Evolutionary conservation across 2,329 filamentous ascomycete species (phyloP), one percentile per base, ranked within the genome.

Genomic region (Phyllosticta ampelicida): DNA sequence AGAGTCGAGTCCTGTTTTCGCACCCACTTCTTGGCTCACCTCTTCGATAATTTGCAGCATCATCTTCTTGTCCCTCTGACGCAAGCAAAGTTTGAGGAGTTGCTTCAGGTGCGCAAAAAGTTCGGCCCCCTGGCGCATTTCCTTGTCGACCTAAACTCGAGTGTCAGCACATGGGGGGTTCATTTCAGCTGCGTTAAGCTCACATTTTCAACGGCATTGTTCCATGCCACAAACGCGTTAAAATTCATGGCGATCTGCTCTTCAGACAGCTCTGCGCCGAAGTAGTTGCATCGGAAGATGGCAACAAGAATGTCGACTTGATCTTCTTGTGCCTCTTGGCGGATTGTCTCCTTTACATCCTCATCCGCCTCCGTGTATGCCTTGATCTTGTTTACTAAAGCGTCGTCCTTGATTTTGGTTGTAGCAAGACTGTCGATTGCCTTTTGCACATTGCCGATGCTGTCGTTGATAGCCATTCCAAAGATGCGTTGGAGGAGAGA

Each of bases 191-290:
- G 54, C 61, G 65, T 67, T 63, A 65, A 19, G 13, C 60, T 64
- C 60, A 75, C 78, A 68, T 95, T 94, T 68, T 96, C 91, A 9
- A 99, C 88, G 0, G 90, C 91, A 66, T 86, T 90, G 72, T 95
- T 95, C 84, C 95, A 99, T 1, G 92, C 92, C 51, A 96, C 90
- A 67, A 95, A 97, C 26, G 90, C 90, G 69, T 97, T 97, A 77
- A 90, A 96, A 1, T 96, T 82, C 62, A 86, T 86, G 61, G 86
- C 88, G 49, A 95, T 85, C 71, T 97, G 90, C 59, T 86, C 81
- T 0, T 85, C 73, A 1, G 78, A 84, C 28, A 97, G 78, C 28
- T 86, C 78, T 0, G 90, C 89, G 54, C 84, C 74, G 48, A 96
- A 78, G 48, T 85, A 75, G 11, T 95, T 89, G 0, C 89, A 91